Evolutionary conservation across 352 stramenopile species (phyloP).

Genomic region (Globisporangium cystogenes): DNA sequence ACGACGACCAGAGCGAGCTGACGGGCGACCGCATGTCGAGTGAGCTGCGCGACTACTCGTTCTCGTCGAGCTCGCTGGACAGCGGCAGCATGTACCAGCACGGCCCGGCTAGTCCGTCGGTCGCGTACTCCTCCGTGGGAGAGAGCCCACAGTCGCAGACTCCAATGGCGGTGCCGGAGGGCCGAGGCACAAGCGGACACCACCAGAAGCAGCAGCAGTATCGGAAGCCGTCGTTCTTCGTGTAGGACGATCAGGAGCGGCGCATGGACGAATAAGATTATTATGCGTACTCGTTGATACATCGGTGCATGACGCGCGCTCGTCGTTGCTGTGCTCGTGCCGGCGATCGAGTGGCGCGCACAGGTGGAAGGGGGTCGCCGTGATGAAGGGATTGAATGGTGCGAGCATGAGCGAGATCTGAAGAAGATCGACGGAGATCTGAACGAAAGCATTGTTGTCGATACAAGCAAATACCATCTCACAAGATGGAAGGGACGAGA

Average conservation of each 20-base stretch:
- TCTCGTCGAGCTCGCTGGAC: constrained; percentile 40
- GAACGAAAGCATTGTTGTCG: no score
- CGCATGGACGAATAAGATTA: neutral
- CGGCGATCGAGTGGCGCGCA: no score
- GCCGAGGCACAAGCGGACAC: neutral
- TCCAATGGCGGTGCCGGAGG: constrained; percentile 11
- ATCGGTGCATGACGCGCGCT: neutral
- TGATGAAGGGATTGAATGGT: no score
- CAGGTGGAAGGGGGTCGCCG: no score
- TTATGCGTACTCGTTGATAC: neutral
- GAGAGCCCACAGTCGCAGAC: constrained; percentile 39
- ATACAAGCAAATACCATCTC: no score
- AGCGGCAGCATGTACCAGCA: constrained; percentile 32
- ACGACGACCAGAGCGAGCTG: constrained; percentile 14
- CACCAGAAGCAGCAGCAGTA: constrained; percentile 6
- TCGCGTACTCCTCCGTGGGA: constrained; percentile 58
- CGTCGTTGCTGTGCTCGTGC: no score
- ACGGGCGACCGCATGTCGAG: constrained; percentile 18
- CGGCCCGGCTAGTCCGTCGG: constrained; percentile 37
- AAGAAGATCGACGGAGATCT: no score
- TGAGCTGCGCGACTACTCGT: constrained; percentile 35
- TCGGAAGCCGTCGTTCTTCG: constrained; percentile 50
- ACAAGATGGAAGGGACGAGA: no score
- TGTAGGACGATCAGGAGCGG: constrained; percentile 15
- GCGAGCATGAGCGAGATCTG: no score